phyloP scores from a whole-genome alignment of 2,329 filamentous ascomycete genomes.

The Phoma sp. region DNA sequence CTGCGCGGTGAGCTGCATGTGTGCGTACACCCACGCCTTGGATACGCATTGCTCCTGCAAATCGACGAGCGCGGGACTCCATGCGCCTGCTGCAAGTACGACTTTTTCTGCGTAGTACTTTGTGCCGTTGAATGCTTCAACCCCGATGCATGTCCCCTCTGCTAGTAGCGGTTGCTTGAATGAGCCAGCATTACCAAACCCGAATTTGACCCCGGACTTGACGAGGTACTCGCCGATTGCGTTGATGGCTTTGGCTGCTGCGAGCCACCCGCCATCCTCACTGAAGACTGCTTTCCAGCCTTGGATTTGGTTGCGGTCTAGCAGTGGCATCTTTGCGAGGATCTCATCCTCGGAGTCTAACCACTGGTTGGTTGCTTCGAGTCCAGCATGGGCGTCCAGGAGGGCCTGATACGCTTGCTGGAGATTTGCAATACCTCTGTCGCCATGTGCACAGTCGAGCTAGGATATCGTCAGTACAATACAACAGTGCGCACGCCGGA shows the following conservation, averaged over 20 bases:
- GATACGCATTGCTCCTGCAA: conserved; percentile 52
- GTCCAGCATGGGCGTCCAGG: conserved; percentile 31
- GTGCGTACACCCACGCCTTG: conserved; percentile 63
- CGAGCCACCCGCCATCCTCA: conserved; percentile 56
- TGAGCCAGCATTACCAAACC: conserved; percentile 52
- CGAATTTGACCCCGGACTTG: conserved; percentile 51
- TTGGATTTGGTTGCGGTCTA: conserved; percentile 51
- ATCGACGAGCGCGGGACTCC: conserved; percentile 39
- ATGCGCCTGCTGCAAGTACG: conserved; percentile 51
- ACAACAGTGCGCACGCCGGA: background rate
- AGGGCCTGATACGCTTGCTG: conserved; percentile 48
- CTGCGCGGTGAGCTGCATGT: conserved; percentile 57
- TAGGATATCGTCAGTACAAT: conserved; percentile 15
- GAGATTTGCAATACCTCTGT: conserved; percentile 48
- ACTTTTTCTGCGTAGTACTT: conserved; percentile 54
- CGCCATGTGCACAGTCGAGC: conserved; percentile 45
- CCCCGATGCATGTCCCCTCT: conserved; percentile 48
- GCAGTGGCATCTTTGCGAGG: conserved; percentile 48
- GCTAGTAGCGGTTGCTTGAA: conserved; percentile 54
- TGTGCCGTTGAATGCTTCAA: conserved; percentile 52
- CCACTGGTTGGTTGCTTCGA: conserved; percentile 52
- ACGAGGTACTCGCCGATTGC: conserved; percentile 52
- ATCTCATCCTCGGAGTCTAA: conserved; percentile 55
- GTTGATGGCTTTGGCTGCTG: conserved; percentile 56
- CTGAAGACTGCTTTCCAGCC: conserved; percentile 57